Evolutionary conservation across 1,284 basidiomycete genomes (phyloP).

Genomic region (Ustilago trichophora): DNA sequence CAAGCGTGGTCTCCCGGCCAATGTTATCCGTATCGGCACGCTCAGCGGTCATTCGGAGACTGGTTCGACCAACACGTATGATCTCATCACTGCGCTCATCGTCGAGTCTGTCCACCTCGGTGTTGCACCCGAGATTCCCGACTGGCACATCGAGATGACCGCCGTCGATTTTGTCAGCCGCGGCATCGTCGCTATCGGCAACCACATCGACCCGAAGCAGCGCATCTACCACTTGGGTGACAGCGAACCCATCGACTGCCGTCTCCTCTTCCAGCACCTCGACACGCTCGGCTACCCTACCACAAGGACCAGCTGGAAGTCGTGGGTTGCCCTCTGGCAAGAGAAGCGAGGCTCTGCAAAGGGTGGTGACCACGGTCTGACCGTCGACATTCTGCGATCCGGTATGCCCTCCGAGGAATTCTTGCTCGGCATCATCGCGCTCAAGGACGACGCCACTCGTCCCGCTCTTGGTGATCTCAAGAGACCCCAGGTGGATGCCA

Average conservation of each 20-base stretch:
- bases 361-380: slow-evolving; percentile 52
- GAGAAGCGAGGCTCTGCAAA: slow-evolving; percentile 51
- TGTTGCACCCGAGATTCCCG: slow-evolving; percentile 56
- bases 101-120: slow-evolving; percentile 64
- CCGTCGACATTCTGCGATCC: slow-evolving; percentile 59
- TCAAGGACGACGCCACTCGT: slow-evolving; percentile 62
- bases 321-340: slow-evolving; percentile 61
- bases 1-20: slow-evolving; percentile 62
- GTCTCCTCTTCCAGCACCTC: slow-evolving; percentile 56
- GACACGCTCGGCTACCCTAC: slow-evolving; percentile 60
- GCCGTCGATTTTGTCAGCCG: slow-evolving; percentile 63
- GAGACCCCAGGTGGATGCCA: slow-evolving; percentile 57
- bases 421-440: slow-evolving; percentile 52
- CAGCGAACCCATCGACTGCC: slow-evolving; percentile 54
- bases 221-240: slow-evolving; percentile 63
- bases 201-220: slow-evolving; percentile 53
- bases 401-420: slow-evolving; percentile 61
- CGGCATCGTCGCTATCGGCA: slow-evolving; percentile 57
- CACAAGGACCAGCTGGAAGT: slow-evolving; percentile 52
- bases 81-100: slow-evolving; percentile 62
- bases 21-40: slow-evolving; percentile 65
- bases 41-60: slow-evolving; percentile 63
- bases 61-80: slow-evolving; percentile 64
- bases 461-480: slow-evolving; percentile 34
- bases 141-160: slow-evolving; percentile 65